A percentile compares a stretch with the other conserved stretches of the same genome.
These are phyloP conservation scores for Aspergillus ellipticus DNA, from an alignment of 495 filamentous ascomycete genomes.

Conservation along the genomic window DNA sequence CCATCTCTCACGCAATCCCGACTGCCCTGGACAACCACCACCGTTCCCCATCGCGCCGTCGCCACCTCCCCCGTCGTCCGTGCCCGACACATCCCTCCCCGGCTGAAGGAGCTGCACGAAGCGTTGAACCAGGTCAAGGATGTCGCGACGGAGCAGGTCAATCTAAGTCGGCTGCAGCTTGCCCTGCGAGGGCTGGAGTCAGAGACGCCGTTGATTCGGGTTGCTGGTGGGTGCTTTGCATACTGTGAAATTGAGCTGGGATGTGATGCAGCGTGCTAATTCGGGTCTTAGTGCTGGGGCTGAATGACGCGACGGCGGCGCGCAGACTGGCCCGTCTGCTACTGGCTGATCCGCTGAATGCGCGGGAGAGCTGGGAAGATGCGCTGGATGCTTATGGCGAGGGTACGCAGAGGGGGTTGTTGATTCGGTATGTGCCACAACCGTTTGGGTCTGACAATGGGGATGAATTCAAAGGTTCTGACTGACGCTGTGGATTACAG, in stretches of 20 bases:
- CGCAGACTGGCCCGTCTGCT: slow-evolving; percentile 64
- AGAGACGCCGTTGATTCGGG: slow-evolving; percentile 62
- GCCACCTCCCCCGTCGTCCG: slow-evolving; percentile 27
- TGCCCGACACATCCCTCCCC: slow-evolving; percentile 31
- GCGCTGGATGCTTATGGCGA: slow-evolving; percentile 48
- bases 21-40: background rate
- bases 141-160: slow-evolving; percentile 60
- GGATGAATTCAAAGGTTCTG: background rate
- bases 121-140: slow-evolving; percentile 60
- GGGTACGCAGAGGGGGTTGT: slow-evolving; percentile 46
- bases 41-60: slow-evolving; percentile 11
- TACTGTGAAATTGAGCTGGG: background rate
- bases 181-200: slow-evolving; percentile 74
- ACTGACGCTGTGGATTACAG: slow-evolving; percentile 25
- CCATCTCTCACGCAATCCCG: background rate
- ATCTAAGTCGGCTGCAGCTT: slow-evolving; percentile 73
- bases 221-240: slow-evolving; percentile 54
- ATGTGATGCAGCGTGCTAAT: background rate
- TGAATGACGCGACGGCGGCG: slow-evolving; percentile 44
- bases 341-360: slow-evolving; percentile 72
- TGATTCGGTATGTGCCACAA: slow-evolving; percentile 50
- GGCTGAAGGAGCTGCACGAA: slow-evolving; percentile 53
- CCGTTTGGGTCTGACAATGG: background rate
- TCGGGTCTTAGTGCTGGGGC: slow-evolving; percentile 45
- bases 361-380: slow-evolving; percentile 66